Evolutionary conservation across 2,329 filamentous ascomycete species (phyloP).

Genomic region (Fusarium chlamydosporum): DNA sequence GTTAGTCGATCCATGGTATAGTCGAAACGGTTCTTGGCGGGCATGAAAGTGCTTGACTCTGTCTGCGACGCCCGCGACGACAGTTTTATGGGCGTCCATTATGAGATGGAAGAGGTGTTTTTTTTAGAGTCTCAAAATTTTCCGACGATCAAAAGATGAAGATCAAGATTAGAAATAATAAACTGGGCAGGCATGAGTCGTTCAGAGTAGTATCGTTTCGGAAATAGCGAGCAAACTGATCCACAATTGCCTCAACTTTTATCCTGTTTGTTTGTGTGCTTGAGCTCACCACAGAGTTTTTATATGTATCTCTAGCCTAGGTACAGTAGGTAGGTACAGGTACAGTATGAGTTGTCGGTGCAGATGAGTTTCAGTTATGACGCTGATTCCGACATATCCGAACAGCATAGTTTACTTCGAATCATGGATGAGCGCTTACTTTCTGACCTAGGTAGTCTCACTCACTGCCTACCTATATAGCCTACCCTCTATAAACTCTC

Average conservation of each 20-base stretch:
- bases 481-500: not conserved
- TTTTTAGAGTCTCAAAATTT: not conserved
- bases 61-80: constrained; percentile 60
- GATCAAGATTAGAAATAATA: constrained; percentile 2
- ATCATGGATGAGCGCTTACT: constrained; percentile 20
- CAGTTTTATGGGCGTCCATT: constrained; percentile 62
- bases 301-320: constrained; percentile 6
- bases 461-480: too few species aligned
- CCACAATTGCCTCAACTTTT: constrained; percentile 28
- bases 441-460: too few species aligned
- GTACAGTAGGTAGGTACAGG: not conserved
- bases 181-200: constrained; percentile 37
- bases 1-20: constrained; percentile 83
- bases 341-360: not conserved
- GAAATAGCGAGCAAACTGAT: constrained; percentile 34
- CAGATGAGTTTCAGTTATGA: constrained; percentile 14
- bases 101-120: not conserved
- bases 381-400: constrained; percentile 41
- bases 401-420: constrained; percentile 5
- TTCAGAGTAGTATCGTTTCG: constrained; percentile 35
- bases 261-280: not conserved
- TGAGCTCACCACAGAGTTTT: constrained; percentile 17
- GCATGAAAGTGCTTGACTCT: constrained; percentile 62
- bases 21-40: constrained; percentile 71
- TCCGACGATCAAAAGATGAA: not conserved